These are phyloP conservation scores for Neurospora sp. DNA, from an alignment of 495 filamentous ascomycete species.

Conservation along the genomic window DNA sequence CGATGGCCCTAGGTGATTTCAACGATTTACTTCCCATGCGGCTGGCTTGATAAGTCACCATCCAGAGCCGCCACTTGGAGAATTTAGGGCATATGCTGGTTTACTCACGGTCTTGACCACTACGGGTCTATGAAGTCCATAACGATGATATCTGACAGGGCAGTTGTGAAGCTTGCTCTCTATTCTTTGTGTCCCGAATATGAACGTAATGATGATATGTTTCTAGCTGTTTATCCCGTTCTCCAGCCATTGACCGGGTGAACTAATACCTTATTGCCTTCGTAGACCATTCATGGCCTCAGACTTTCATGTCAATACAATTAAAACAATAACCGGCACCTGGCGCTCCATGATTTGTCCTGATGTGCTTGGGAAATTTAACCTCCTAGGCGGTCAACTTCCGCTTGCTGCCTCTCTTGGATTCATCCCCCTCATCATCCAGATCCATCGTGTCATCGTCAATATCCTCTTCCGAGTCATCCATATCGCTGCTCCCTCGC, in stretches of 20 bases:
- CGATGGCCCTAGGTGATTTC: background rate
- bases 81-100: too few species aligned
- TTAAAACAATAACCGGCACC: background rate
- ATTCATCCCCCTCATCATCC: constrained; percentile 23
- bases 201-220: background rate
- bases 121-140: background rate
- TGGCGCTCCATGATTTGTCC: background rate
- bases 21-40: background rate
- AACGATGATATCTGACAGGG: background rate
- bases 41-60: background rate
- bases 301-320: background rate
- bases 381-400: constrained; percentile 15
- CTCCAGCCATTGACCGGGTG: background rate
- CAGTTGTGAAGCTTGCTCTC: background rate
- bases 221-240: background rate
- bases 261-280: background rate
- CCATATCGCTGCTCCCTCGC: constrained; percentile 35
- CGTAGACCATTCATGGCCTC: background rate
- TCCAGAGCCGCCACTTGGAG: background rate
- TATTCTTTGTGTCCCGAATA: background rate
- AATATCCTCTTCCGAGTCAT: constrained; percentile 44
- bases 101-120: background rate
- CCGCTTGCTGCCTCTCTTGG: constrained; percentile 29
- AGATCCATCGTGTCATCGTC: constrained; percentile 34
- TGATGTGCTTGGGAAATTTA: background rate